phyloP scores from a whole-genome alignment of 1,284 basidiomycete genomes.

The Ustilago sp. region DNA sequence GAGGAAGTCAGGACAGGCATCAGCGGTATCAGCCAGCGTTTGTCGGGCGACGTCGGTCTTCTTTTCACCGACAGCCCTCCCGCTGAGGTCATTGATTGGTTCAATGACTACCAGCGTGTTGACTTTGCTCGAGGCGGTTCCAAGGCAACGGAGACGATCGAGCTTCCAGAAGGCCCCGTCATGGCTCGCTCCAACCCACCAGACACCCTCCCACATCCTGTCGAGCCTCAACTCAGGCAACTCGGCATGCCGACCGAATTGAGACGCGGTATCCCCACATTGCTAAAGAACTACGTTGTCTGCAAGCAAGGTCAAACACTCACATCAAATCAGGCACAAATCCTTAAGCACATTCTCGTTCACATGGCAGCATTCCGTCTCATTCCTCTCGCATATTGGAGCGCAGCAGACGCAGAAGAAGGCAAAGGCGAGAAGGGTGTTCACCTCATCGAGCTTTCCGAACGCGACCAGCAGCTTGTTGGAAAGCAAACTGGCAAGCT shows the following conservation, averaged over 20 bases:
- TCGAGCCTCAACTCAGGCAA: conserved; percentile 93
- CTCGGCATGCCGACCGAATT: conserved; percentile 88
- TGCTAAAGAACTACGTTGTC: conserved; percentile 80
- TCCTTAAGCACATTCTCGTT: conserved; percentile 67
- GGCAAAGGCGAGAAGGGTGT: conserved; percentile 51
- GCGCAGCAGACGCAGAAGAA: conserved; percentile 56
- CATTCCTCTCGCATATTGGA: conserved; percentile 67
- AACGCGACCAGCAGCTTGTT: conserved; percentile 53
- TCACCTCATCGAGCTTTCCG: conserved; percentile 46
- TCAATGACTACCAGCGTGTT: conserved; percentile 85
- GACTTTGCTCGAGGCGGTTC: conserved; percentile 94
- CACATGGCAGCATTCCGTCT: conserved; percentile 65
- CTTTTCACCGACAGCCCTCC: conserved; percentile 90
- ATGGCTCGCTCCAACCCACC: conserved; percentile 60
- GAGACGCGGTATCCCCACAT: conserved; percentile 86
- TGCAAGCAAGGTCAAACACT: conserved; percentile 86
- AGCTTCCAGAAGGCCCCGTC: conserved; percentile 75
- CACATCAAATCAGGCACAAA: conserved; percentile 75
- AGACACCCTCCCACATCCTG: conserved; percentile 89
- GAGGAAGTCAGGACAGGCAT: conserved; percentile 87
- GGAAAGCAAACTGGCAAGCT: conserved; percentile 44
- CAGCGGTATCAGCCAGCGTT: conserved; percentile 84
- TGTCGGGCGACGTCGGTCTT: conserved; percentile 92
- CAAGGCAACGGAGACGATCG: conserved; percentile 79
- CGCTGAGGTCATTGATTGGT: conserved; percentile 92